Evolutionary conservation across 1,284 basidiomycete species (phyloP).

Genomic region (Neotropicomus parvogracilis): DNA sequence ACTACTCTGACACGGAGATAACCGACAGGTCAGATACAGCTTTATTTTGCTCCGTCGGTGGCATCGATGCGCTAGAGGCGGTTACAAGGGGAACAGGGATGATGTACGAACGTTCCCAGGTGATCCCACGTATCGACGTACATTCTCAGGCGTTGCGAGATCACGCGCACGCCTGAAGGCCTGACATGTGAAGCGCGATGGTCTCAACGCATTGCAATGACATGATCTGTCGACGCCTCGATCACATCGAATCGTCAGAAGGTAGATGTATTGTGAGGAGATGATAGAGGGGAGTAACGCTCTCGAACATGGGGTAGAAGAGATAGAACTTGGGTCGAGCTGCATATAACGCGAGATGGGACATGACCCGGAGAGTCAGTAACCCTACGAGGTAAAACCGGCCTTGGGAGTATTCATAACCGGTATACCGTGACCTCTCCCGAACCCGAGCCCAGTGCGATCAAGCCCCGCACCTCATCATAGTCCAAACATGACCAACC

Average conservation of each 20-base stretch:
- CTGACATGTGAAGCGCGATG: neutral
- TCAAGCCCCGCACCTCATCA: slow-evolving; percentile 49
- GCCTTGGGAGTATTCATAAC: slow-evolving; percentile 35
- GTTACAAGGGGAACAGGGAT: no score
- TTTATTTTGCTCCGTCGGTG: no score
- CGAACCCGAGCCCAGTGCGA: slow-evolving; percentile 48
- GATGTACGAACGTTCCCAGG: neutral
- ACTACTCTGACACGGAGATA: no score
- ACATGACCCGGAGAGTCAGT: neutral
- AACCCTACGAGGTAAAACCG: neutral
- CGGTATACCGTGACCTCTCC: slow-evolving; percentile 46
- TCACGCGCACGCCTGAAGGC: no score
- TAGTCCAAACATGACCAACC: slow-evolving; percentile 58
- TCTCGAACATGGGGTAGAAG: neutral
- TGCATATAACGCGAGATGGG: neutral
- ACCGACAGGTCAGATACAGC: no score
- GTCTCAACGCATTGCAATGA: neutral
- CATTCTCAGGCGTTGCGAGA: neutral
- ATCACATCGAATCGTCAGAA: slow-evolving; percentile 10
- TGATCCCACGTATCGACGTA: neutral
- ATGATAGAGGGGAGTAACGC: slow-evolving; percentile 12
- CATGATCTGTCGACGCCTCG: slow-evolving; percentile 9
- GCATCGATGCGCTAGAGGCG: no score
- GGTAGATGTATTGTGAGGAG: slow-evolving; percentile 1
- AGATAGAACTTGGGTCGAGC: slow-evolving; percentile 5